Conservation (phyloP, 73 alveolate genomes). For the Durusdinium trenchii region DNA sequence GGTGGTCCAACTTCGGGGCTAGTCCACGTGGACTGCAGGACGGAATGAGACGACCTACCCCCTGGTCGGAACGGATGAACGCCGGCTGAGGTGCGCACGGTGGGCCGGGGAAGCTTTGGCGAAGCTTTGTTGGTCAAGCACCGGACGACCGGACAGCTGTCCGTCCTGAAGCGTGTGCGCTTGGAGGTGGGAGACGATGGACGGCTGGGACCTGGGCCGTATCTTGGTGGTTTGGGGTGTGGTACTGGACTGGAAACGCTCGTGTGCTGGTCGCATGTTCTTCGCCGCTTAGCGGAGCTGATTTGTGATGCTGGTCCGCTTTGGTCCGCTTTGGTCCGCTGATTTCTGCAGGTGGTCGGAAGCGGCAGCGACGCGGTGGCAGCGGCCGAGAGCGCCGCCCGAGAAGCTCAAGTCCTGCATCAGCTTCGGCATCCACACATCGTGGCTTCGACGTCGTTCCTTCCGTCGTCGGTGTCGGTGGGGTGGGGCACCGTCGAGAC, state of each 20-base stretch:
- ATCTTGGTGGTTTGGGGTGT: too few species aligned
- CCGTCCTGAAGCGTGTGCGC: conserved; percentile 89
- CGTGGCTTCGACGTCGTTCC: too few species aligned
- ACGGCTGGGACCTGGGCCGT: too few species aligned
- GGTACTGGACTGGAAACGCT: too few species aligned
- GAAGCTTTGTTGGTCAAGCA: conserved; percentile 88
- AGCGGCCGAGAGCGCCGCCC: conserved; percentile 89
- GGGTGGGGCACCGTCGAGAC: too few species aligned
- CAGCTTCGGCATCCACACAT: conserved; percentile 89
- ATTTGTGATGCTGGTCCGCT: too few species aligned
- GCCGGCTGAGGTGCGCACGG: conserved; percentile 74
- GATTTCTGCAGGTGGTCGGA: conserved; percentile 1
- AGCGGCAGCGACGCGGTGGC: conserved; percentile 90
- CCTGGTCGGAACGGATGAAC: background rate
- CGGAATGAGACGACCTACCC: too few species aligned
- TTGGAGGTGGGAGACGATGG: conserved; percentile 78
- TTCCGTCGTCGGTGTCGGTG: too few species aligned
- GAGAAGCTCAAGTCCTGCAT: conserved; percentile 80
- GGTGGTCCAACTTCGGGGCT: background rate
- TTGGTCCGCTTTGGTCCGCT: too few species aligned
- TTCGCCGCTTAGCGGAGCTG: too few species aligned
- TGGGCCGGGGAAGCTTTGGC: conserved; percentile 95
- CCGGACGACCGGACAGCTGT: conserved; percentile 75
- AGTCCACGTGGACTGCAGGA: too few species aligned
- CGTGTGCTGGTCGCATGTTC: too few species aligned